Evolutionary conservation across 2,329 filamentous ascomycete species (phyloP).

Genomic region (Nigrograna mackinnonii): DNA sequence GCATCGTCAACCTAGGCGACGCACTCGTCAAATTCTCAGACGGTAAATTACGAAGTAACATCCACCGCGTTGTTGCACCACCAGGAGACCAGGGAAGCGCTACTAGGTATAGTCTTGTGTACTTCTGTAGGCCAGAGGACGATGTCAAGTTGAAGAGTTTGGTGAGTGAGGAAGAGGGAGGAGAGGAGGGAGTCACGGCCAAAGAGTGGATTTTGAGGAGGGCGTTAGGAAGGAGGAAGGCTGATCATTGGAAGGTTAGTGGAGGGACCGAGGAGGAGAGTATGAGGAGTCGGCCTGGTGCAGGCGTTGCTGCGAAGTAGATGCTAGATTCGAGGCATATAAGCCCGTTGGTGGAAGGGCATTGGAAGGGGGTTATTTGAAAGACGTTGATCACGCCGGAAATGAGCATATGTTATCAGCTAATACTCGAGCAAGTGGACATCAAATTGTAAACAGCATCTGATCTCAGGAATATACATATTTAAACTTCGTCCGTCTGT

Average conservation of each 20-base stretch:
- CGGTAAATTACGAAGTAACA: conserved; percentile 44
- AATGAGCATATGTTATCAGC: too few relatives aligned
- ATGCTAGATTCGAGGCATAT: too few relatives aligned
- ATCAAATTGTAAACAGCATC: too few relatives aligned
- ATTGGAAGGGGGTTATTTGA: too few relatives aligned
- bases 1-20: conserved; percentile 54
- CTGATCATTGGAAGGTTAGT: conserved; percentile 33
- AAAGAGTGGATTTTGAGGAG: conserved; percentile 49
- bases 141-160: conserved; percentile 29
- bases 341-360: too few relatives aligned
- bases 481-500: too few relatives aligned
- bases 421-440: too few relatives aligned
- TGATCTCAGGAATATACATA: too few relatives aligned
- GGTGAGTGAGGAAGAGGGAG: conserved; percentile 21
- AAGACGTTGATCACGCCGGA: too few relatives aligned
- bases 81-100: conserved; percentile 47
- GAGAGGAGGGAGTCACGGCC: conserved; percentile 35
- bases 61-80: conserved; percentile 55
- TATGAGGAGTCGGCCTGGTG: too few relatives aligned
- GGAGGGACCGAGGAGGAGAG: conserved; percentile 34
- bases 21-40: conserved; percentile 50
- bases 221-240: conserved; percentile 40
- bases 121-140: conserved; percentile 55
- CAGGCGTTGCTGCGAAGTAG: too few relatives aligned
- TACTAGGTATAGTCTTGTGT: conserved; percentile 56